Conservation (phyloP, 495 filamentous ascomycete species). For the Baudoinia panamericana region DNA sequence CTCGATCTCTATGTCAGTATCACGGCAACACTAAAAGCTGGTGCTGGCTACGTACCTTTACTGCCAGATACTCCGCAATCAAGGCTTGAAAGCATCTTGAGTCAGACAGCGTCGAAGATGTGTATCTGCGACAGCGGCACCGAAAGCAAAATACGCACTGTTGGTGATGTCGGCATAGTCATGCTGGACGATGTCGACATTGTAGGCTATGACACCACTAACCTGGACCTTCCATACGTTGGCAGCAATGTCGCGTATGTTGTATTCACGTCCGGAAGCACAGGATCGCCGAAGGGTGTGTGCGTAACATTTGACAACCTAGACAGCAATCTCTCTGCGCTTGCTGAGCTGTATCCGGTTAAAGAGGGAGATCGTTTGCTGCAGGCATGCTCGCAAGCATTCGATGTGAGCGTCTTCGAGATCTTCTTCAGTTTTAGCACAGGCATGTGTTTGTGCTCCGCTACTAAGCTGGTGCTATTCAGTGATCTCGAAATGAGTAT, state of each 20-base stretch:
- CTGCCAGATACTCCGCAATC: constrained; percentile 47
- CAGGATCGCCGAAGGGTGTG: constrained; percentile 56
- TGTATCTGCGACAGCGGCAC: constrained; percentile 32
- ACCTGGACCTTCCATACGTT: too few relatives aligned
- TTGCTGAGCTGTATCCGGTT: constrained; percentile 47
- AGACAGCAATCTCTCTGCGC: constrained; percentile 49
- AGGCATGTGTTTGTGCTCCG: constrained; percentile 61
- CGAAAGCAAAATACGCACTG: too few relatives aligned
- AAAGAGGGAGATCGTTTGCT: constrained; percentile 40
- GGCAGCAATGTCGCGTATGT: constrained; percentile 32
- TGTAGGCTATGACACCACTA: too few relatives aligned
- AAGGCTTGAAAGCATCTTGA: constrained; percentile 41
- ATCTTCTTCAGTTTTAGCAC: constrained; percentile 50
- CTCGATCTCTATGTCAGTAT: constrained; percentile 54
- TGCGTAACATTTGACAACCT: constrained; percentile 55
- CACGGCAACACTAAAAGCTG: constrained; percentile 56
- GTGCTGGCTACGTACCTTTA: constrained; percentile 62
- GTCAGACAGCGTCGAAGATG: constrained; percentile 35
- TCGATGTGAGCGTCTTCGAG: constrained; percentile 69
- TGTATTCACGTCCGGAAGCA: constrained; percentile 55
- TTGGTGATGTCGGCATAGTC: too few relatives aligned
- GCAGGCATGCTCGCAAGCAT: constrained; percentile 61
- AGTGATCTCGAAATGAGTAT: constrained; percentile 49
- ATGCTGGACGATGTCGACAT: too few relatives aligned
- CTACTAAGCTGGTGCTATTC: constrained; percentile 49